phyloP scores from a whole-genome alignment of 768 basidiomycete genomes.

The Galerina sulciceps region DNA sequence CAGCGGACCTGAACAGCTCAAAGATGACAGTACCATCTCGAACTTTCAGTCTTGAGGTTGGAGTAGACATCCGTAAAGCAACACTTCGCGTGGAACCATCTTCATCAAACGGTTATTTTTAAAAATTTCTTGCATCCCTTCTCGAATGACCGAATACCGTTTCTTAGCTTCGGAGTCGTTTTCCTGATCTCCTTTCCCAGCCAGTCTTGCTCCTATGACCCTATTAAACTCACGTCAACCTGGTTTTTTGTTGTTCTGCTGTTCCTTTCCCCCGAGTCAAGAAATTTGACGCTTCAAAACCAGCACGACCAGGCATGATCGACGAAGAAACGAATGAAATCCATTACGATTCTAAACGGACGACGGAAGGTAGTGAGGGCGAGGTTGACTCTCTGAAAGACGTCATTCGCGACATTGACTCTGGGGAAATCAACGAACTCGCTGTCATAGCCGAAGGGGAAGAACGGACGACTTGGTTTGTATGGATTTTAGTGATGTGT shows the following conservation, averaged over 20 bases:
- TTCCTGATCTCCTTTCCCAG: slow-evolving; percentile 14
- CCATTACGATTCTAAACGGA: slow-evolving; percentile 1
- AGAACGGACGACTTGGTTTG: slow-evolving; percentile 70
- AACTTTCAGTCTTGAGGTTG: no score
- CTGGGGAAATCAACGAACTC: slow-evolving; percentile 62
- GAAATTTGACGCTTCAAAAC: not conserved
- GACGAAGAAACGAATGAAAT: slow-evolving; percentile 9
- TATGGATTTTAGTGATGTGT: slow-evolving; percentile 76
- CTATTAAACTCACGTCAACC: slow-evolving; percentile 7
- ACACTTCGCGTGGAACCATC: no score
- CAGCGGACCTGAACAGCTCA: no score
- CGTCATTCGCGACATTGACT: slow-evolving; percentile 29
- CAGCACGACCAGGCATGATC: slow-evolving; percentile 7
- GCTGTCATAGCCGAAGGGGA: slow-evolving; percentile 67
- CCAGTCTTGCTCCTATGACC: slow-evolving; percentile 16
- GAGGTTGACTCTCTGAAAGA: slow-evolving; percentile 23
- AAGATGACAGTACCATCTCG: no score
- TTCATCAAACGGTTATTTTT: no score
- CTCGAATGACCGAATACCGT: not conserved
- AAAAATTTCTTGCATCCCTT: no score
- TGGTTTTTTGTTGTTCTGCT: not conserved
- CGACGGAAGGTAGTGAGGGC: slow-evolving; percentile 12
- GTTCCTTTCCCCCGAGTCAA: not conserved
- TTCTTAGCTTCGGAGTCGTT: slow-evolving; percentile 1
- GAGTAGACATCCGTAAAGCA: no score